Evolutionary conservation across 495 filamentous ascomycete species (phyloP), one percentile per base, ranked within the genome.

Genomic region (Trypethelium eluteriae): DNA sequence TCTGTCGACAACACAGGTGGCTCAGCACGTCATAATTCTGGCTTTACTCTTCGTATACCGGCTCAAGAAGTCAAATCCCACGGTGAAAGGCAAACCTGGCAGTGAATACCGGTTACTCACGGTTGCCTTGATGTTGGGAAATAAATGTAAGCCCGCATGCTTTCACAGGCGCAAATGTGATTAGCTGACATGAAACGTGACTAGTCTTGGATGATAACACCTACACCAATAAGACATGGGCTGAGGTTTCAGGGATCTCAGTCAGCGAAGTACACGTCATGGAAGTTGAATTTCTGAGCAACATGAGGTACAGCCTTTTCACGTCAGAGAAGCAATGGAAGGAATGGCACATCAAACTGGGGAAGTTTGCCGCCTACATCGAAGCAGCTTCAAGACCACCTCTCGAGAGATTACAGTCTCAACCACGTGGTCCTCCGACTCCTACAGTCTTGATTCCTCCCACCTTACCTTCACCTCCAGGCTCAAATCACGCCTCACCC

Each of bases 201-300:
- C 25, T 67, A 92, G 89, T 96, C 73, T 79, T 99, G 69, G 95
- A 99, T 74, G 95, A 99, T 73, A 99, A 98, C 76, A 98, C 95
- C 2, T 99, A 98, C 77, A 98, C 95, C 63, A 99, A 99, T 81
- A 96, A 98, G 81, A 98, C 95, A 1, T 99, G 95, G 95, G 94
- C 95, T 14, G 95, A 99, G 71, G 95, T 99, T 53, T 97, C 95
- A 35, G 88, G 91, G 18, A 96, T 99, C 67, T 88, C 89, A 3
- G 95, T 98, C 12, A 86, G 86, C 64, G 95, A 99, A 77, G 96
- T 99, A 50, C 95, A 99, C 74, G 86, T 97, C 47, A 99, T 99
- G 95, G 95, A 99, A 74, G 95, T 99, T 0, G 95, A 99, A 76
- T 99, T 99, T 72, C 81, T 99, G 66, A 96, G 94, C 81, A 98